These are phyloP conservation scores for Microbotryum silenes-acaulis DNA, from an alignment of 1,284 basidiomycete genomes.

Conservation along the genomic window DNA sequence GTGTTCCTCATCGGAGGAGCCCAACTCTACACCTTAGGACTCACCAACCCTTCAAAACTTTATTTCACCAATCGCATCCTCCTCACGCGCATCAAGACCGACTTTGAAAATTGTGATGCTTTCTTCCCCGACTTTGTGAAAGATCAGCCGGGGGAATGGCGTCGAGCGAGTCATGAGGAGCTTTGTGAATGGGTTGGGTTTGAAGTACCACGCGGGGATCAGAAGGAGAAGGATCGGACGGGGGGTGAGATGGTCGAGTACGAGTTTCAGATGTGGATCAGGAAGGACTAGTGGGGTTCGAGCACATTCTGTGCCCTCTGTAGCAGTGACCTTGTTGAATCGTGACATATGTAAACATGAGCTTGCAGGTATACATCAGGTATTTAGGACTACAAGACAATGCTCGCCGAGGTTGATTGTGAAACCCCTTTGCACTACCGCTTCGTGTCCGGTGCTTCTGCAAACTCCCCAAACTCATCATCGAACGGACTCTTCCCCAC, in stretches of 20 bases:
- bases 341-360: too few species aligned
- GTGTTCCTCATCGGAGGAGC: constrained; percentile 85
- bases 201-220: constrained; percentile 62
- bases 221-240: constrained; percentile 59
- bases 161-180: constrained; percentile 52
- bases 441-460: constrained; percentile 19
- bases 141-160: constrained; percentile 48
- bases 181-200: constrained; percentile 69
- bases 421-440: not conserved
- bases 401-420: too few species aligned
- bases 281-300: constrained; percentile 27
- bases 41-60: constrained; percentile 43
- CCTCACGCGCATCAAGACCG: constrained; percentile 72
- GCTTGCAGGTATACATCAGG: too few species aligned
- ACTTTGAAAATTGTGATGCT: constrained; percentile 73
- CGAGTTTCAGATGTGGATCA: constrained; percentile 87
- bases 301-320: too few species aligned
- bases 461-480: constrained; percentile 27
- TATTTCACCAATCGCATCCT: constrained; percentile 59
- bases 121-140: constrained; percentile 55
- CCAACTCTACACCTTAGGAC: constrained; percentile 65
- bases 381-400: too few species aligned
- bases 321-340: too few species aligned
- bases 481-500: not conserved
- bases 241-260: constrained; percentile 50